Evolutionary conservation across 2,329 filamentous ascomycete genomes (phyloP).

Genomic region (Penicillium digitatum): DNA sequence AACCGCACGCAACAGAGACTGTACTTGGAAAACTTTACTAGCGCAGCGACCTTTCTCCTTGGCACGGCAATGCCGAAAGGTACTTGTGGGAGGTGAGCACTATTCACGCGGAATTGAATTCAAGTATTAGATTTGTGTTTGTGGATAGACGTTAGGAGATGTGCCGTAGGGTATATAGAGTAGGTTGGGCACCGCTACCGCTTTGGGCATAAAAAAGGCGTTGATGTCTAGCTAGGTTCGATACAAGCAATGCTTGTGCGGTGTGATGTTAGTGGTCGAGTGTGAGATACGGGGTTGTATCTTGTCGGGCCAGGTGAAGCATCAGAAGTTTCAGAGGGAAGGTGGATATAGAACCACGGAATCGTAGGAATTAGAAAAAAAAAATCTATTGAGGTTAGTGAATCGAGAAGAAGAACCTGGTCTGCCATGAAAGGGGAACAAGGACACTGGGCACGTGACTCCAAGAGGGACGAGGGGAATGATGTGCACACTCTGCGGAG

Average conservation of each 20-base stretch:
- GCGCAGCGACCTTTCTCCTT: neutral
- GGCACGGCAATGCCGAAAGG: neutral
- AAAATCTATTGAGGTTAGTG: too few species aligned
- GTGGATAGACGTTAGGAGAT: neutral
- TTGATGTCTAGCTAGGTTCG: neutral
- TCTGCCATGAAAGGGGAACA: too few species aligned
- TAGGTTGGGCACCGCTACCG: neutral
- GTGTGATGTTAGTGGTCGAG: neutral
- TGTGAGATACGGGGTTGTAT: neutral
- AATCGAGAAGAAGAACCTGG: too few species aligned
- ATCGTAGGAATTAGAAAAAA: too few species aligned
- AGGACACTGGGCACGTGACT: too few species aligned
- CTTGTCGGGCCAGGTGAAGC: too few species aligned
- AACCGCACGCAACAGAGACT: neutral
- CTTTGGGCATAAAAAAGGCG: neutral
- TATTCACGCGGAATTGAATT: neutral
- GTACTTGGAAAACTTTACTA: neutral
- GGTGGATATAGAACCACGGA: too few species aligned
- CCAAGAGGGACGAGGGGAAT: too few species aligned
- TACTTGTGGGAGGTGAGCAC: neutral
- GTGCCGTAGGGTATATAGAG: neutral
- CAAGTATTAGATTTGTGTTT: neutral
- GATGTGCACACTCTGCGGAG: too few species aligned
- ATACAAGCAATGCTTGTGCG: neutral
- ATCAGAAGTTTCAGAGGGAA: too few species aligned